Evolutionary conservation across 129 eudicot species (phyloP).

Genomic region (Sambucus nigra): DNA sequence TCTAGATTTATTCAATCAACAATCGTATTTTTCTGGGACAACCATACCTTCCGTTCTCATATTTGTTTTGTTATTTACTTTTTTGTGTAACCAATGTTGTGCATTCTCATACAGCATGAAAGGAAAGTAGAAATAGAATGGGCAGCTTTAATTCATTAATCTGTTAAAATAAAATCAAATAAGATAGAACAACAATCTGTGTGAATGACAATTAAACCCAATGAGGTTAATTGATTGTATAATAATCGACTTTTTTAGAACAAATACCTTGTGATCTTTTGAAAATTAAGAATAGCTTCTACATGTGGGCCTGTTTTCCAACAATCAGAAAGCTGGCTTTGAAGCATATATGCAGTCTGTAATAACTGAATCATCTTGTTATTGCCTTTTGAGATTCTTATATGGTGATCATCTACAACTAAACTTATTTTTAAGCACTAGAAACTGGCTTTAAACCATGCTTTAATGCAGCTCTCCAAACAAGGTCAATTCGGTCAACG

Average conservation of each 20-base stretch:
- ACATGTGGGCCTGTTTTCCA: not conserved
- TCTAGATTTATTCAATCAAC: too few species aligned
- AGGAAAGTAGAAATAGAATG: not conserved
- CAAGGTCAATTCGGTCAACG: conserved; percentile 74
- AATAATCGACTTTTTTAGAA: not conserved
- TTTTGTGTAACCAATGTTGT: too few species aligned
- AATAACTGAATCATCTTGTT: not conserved
- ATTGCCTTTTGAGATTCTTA: not conserved
- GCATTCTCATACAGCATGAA: not conserved
- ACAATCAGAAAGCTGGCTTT: conserved; percentile 2
- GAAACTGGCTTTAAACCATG: conserved; percentile 75
- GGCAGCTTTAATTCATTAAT: not conserved
- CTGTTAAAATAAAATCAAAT: not conserved
- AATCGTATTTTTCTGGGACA: too few species aligned
- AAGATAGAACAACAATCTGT: not conserved
- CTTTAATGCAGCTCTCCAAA: conserved; percentile 85
- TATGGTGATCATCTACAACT: too few species aligned
- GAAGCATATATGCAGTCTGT: not conserved
- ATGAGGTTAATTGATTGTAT: not conserved
- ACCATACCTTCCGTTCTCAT: too few species aligned
- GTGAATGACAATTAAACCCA: not conserved
- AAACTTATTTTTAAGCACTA: too few species aligned
- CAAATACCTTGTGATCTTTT: too few species aligned
- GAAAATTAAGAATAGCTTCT: not conserved
- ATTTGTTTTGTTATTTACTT: too few species aligned